Base-by-base conservation (phyloP, 306 rosid species). In the Vicia villosa region DNA sequence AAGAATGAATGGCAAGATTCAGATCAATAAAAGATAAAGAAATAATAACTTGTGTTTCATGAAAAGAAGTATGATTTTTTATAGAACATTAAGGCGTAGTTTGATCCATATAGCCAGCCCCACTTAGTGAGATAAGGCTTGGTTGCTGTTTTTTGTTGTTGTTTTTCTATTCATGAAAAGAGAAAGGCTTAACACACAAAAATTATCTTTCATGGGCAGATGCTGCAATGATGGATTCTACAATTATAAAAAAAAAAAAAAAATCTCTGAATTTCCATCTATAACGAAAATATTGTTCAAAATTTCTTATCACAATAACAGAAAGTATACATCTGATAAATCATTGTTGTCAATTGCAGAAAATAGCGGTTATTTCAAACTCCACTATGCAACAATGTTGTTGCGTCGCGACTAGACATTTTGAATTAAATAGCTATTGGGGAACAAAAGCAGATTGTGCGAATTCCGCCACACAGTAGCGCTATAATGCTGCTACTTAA, bases 1-100 rank as follows among this genome's bases (percentile, higher is more conserved):
- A 78, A 58, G 20, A 69, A 64, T 61, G 5, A 63, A 22, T 21
- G 37, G 37, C 54, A 73, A 68, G 57, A 47, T 59, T 76, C 66
- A 52, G 84, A 38, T 63, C 50, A 13, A 51, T 1, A 34, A 34
- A 41, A 30, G 30, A 80, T 24, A 15, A 69, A 66, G 45, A 70
- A 51, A 65, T 66, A 22, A 67, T 14, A 21, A 15, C 19, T 17
- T 2, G 21, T 13, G 47, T 41, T 72, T 13, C 11, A 34, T 7
- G 37, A 14, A 75, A 47, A 57, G 42, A 57, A 34, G 38, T 1
- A 34, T 34, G 38, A 34, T 34, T 7, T 32, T 32, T 32, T 34
- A 7, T 34, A 7, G 38, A 34, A 34, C 38, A 34, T 34, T 34
- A 34, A 6, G 8, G 38, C 10, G 10, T 34, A 34, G 38, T 34